These are phyloP conservation scores for Fusarium gaditjirri DNA, from an alignment of 2,329 filamentous ascomycete genomes.

Conservation along the genomic window DNA sequence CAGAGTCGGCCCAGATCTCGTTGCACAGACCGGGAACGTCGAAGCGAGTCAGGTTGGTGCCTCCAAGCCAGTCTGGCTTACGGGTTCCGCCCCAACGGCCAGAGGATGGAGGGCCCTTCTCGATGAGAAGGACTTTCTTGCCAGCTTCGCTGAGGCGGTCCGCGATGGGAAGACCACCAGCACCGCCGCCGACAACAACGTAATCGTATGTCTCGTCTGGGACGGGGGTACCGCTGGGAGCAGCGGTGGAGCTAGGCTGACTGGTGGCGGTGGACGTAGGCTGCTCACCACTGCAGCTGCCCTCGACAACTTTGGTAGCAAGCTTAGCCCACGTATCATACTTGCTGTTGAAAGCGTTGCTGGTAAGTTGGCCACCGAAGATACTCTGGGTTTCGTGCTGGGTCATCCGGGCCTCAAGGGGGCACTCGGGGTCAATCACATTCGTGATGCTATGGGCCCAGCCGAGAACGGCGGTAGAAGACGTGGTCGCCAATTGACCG, in stretches of 20 bases:
- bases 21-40: slow-evolving; percentile 11
- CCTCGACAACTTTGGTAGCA: neutral
- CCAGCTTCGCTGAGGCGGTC: slow-evolving; percentile 16
- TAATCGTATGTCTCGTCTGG: slow-evolving; percentile 10
- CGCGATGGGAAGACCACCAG: slow-evolving; percentile 5
- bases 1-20: slow-evolving; percentile 6
- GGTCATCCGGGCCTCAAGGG: slow-evolving; percentile 2
- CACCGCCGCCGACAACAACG: slow-evolving; percentile 3
- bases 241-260: neutral
- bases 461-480: neutral
- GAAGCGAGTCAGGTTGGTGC: slow-evolving; percentile 5
- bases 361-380: slow-evolving; percentile 5
- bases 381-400: slow-evolving; percentile 16
- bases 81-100: slow-evolving; percentile 8
- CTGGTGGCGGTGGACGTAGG: neutral
- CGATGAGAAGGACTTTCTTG: slow-evolving; percentile 9
- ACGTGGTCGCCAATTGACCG: neutral
- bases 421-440: slow-evolving; percentile 3
- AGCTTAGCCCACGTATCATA: slow-evolving; percentile 4
- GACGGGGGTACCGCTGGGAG: neutral
- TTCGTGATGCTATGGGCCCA: slow-evolving; percentile 7
- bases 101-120: slow-evolving; percentile 9
- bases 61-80: slow-evolving; percentile 12
- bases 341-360: neutral
- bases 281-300: neutral